Base-by-base conservation (phyloP, 176 grass and related monocot genomes). In the Poa pratensis region DNA sequence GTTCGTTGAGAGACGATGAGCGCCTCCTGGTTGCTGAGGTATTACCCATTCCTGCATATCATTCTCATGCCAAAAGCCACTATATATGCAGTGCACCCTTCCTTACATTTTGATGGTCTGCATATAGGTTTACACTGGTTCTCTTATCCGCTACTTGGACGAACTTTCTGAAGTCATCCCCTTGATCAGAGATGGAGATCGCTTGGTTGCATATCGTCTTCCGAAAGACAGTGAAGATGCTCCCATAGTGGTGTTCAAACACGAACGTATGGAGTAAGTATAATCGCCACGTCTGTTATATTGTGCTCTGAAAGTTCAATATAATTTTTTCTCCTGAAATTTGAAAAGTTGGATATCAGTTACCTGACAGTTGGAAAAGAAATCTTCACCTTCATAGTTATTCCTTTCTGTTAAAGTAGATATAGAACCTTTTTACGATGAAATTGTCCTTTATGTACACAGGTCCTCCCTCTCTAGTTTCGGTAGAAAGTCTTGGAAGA, bases 151-250 rank as follows among this genome's bases (percentile, higher is more conserved):
- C 7, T 98, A 95, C 83, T 88, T 95, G 80, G 93, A 98, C n/a
- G 91, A 90, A 28, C 90, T 83, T 82, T 95, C 91, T 87, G 96
- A 87, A 90, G 87, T 84, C 15, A 89, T 99, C 83, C 94, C 93
- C 72, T 84, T 96, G 81, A 86, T 99, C 76, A 92, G 93, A 92
- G 93, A 99, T 88, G 93, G 91, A 85, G 93, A 99, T 83, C 57
- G 81, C 28, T 83, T 99, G 54, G 91, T 89, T 87, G 93, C 93
- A 72, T 96, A 96, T 68, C 81, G 90, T 63, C 75, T 99, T 85
- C 88, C 82, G 8, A 96, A 99, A 92, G 88, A 96, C 46, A 88
- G 39, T 82, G 86, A 96, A 79, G 88, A 84, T 79, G 73, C 81
- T 79, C 59, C 93, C 62, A 67, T 92, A 73, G 84, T 99, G 68